Percentiles rank a stretch among this genome's conserved stretches.
phyloP scores from a whole-genome alignment of 768 basidiomycete species.

The Tylopilus felleus region DNA sequence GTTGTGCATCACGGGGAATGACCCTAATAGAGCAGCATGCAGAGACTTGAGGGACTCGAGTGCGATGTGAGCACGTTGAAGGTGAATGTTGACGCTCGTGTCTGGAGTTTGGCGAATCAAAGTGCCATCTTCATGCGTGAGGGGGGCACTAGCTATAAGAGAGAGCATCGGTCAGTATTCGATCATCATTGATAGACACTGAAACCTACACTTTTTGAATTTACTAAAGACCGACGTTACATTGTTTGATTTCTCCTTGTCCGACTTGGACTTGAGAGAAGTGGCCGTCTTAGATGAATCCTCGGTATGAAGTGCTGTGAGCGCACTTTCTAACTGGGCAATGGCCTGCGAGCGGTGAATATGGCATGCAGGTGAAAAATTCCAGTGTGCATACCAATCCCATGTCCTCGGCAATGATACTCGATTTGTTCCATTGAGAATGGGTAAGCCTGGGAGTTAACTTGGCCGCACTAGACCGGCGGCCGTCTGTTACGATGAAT shows the following conservation, averaged over 20 bases:
- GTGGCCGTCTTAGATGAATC: slow-evolving; percentile 35
- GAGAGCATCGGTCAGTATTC: neutral
- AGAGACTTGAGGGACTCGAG: slow-evolving; percentile 58
- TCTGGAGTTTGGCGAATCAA: slow-evolving; percentile 19
- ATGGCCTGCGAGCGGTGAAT: slow-evolving; percentile 44
- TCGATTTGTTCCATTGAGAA: slow-evolving; percentile 46
- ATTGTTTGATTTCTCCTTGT: slow-evolving; percentile 43
- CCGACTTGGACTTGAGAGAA: slow-evolving; percentile 35
- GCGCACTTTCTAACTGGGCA: slow-evolving; percentile 52
- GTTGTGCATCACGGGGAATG: slow-evolving; percentile 36
- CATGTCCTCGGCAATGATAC: slow-evolving; percentile 62
- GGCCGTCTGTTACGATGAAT: slow-evolving; percentile 47
- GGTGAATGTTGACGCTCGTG: slow-evolving; percentile 15
- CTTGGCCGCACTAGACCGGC: slow-evolving; percentile 34
- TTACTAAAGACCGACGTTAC: slow-evolving; percentile 46
- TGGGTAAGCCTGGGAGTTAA: slow-evolving; percentile 42
- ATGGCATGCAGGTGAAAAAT: neutral
- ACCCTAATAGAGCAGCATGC: slow-evolving; percentile 49
- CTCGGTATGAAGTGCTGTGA: slow-evolving; percentile 43
- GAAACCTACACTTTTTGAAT: slow-evolving; percentile 55
- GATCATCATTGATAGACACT: neutral
- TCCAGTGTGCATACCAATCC: slow-evolving; percentile 43
- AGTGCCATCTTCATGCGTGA: slow-evolving; percentile 28
- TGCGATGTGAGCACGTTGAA: slow-evolving; percentile 45
- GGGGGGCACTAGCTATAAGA: slow-evolving; percentile 19